Evolutionary conservation across 2,329 filamentous ascomycete species (phyloP), one percentile per base, ranked within the genome.

Genomic region (Stachybotrys chartarum): DNA sequence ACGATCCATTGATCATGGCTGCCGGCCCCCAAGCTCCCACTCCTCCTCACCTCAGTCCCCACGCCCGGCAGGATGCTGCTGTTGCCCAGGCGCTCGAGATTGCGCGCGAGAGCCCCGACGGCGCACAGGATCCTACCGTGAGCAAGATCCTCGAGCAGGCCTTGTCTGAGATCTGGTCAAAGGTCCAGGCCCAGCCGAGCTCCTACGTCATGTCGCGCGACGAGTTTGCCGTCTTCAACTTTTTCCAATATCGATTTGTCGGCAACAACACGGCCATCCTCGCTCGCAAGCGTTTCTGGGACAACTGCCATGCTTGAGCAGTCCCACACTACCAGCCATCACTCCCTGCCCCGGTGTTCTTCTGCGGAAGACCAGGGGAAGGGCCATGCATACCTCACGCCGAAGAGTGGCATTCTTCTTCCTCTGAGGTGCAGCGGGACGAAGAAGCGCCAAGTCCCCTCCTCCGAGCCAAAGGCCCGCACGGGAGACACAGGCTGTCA

Each of bases 141-240:
- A 78, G 76, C 64, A 75, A 76, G 58, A 83, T 87, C 55, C 83
- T 96, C 45, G 85, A 91, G 66, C 69, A 69, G 52, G 85, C 82
- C 32, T 74, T 91, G 52, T 66, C 72, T 1, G 75, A 81, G 59
- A 82, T 92, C 59, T 93, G 89, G 88, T 68, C 66, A 48, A 85
- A 83, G 62, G 79, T 95, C 55, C 73, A 85, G 63, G 75, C 77
- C 4, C 75, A 86, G 35, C 88, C 88, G 1, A 72, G 81, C 52
- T 76, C 77, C n/a, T 95, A 93, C 70, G 71, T 94, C 60, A 84
- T 95, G 75, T 84, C 77, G 39, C 77, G 80, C 59, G 84, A 90
- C 70, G 90, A 96, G 72, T 95, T 94, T 65, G 84, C 88, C 54
- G 79, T 95, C 57, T 91, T 95, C 82, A 95, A 94, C 75, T 93